Conservation (phyloP, 345 rosid genomes). For the Sisymbrium irio region DNA sequence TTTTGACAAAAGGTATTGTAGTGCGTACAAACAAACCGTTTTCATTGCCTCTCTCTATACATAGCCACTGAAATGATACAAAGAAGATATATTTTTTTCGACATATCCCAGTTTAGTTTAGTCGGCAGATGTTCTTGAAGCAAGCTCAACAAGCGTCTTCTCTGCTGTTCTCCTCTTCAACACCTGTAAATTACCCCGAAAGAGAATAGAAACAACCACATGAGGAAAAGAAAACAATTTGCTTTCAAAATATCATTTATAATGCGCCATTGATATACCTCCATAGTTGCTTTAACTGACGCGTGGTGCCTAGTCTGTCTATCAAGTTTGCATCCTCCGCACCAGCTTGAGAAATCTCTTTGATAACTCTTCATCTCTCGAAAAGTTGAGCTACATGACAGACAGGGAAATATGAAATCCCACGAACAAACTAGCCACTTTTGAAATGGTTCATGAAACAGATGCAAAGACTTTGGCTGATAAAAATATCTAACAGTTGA, state of each 20-base stretch:
- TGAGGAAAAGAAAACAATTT: neutral
- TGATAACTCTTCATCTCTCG: constrained; percentile 85
- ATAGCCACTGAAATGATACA: constrained; percentile 8
- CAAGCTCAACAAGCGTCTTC: constrained; percentile 25
- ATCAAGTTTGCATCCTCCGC: constrained; percentile 68
- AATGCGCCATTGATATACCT: constrained; percentile 18
- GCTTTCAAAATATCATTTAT: constrained; percentile 1
- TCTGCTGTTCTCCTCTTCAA: constrained; percentile 27
- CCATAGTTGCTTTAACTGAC: constrained; percentile 46
- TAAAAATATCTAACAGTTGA: neutral
- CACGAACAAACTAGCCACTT: neutral
- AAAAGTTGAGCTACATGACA: constrained; percentile 58
- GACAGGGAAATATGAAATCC: neutral
- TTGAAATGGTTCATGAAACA: neutral
- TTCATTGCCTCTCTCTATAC: constrained; percentile 22
- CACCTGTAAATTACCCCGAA: constrained; percentile 12
- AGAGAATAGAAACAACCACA: neutral
- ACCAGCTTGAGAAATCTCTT: constrained; percentile 83
- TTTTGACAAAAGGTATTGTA: neutral
- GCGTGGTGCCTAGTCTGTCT: constrained; percentile 56
- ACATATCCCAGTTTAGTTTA: neutral
- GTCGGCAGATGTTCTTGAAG: constrained; percentile 29
- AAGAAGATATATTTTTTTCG: neutral
- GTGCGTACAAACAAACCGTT: constrained; percentile 20
- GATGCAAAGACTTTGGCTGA: constrained; percentile 1